Base-by-base conservation (phyloP, 331 rosid genomes). In the Malus hybrid region DNA sequence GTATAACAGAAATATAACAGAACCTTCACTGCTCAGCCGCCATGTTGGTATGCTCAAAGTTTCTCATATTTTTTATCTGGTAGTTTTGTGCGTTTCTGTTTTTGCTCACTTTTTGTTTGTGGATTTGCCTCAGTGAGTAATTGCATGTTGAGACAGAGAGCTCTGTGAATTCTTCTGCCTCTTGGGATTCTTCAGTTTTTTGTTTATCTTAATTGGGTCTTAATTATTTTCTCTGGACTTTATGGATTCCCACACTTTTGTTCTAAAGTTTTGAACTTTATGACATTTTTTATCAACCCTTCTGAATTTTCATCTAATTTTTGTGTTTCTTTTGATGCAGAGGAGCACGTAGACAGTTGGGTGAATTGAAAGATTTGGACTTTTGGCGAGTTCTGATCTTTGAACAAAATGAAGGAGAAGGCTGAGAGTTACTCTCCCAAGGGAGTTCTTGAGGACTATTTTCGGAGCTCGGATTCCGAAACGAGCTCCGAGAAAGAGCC, bases 401-500 rank as follows among this genome's bases (percentile, higher is more conserved):
- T 69, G 20, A 52, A 46, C 66, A 77, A 29, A 19, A 92, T 92
- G 97, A 85, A 87, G 83, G 91, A 90, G 77, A 89, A 85, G 61
- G 89, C 74, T 33, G 91, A 85, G 75, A 84, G 80, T 11, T 75
- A 19, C 67, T 87, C 97, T 6, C 97, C 99, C 46, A 78, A 79
- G 16, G 92, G 96, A 57, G 88, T 95, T 74, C 92, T 95, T 14
- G 97, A 92, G 83, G 99, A 92, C 81, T 95, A 89, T 73, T 89
- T 95, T 52, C 84, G 78, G 77, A 90, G 97, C 81, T 86, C 97
- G 27, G 97, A 88, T 67, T 88, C 93, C 18, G 97, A 92, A 85
- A 70, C 93, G 61, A 84, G 91, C 78, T 83, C 90, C 52, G 89
- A 92, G 2, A 89, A 85, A 75, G 96, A 86, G 15, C 83, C 85